Evolutionary conservation across 2,329 filamentous ascomycete genomes (phyloP).

Genomic region (Fusarium buxicola): DNA sequence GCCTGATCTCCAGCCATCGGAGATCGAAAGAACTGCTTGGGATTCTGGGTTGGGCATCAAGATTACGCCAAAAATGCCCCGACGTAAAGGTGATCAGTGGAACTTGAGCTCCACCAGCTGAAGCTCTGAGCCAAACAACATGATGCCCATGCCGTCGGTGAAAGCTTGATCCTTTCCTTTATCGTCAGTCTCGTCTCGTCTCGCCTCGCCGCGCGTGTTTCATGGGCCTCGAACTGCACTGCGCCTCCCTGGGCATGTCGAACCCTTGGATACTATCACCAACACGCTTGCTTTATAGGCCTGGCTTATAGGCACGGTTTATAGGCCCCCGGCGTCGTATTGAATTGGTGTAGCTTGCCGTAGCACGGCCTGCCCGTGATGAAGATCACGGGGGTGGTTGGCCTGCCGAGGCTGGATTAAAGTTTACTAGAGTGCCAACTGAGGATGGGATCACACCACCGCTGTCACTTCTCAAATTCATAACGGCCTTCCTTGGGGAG

Average conservation of each 20-base stretch:
- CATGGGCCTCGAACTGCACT: not conserved
- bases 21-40: not conserved
- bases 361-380: slow-evolving; percentile 25
- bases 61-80: slow-evolving; percentile 24
- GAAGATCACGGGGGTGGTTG: slow-evolving; percentile 20
- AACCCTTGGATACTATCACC: slow-evolving; percentile 1
- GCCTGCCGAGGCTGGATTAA: slow-evolving; percentile 9
- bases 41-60: slow-evolving; percentile 30
- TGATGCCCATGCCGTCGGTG: slow-evolving; percentile 20
- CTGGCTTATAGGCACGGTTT: no score
- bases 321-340: slow-evolving; percentile 10
- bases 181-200: not conserved
- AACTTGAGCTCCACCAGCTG: slow-evolving; percentile 4
- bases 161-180: slow-evolving; percentile 29
- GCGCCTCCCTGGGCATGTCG: not conserved
- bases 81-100: slow-evolving; percentile 20
- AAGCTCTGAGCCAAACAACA: slow-evolving; percentile 3
- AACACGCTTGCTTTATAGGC: no score
- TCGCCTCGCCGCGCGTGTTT: slow-evolving; percentile 7
- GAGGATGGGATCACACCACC: slow-evolving; percentile 3
- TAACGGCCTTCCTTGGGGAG: not conserved
- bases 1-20: no score
- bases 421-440: slow-evolving; percentile 6
- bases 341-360: slow-evolving; percentile 16
- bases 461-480: slow-evolving; percentile 30